Conservation (phyloP, 2,329 filamentous ascomycete genomes). For the Penicillium fuscoglaucum region DNA sequence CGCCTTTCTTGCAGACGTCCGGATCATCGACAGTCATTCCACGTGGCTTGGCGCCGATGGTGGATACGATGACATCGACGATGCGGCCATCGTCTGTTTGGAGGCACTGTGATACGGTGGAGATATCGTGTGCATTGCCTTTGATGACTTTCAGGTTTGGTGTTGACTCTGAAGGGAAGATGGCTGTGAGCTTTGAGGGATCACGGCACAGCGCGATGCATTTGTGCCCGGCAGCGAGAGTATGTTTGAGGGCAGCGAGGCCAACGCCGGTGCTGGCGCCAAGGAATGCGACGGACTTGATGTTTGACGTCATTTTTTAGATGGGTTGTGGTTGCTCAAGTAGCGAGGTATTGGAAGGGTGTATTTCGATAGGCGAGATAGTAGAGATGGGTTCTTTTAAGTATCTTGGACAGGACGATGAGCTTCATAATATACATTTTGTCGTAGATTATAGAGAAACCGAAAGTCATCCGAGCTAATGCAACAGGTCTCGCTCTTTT, state of each 20-base stretch:
- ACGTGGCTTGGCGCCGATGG: conserved; percentile 45
- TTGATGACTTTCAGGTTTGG: conserved; percentile 49
- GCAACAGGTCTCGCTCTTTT: not conserved
- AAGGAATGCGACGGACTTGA: conserved; percentile 49
- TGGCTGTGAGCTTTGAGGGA: conserved; percentile 49
- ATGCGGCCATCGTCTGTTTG: conserved; percentile 22
- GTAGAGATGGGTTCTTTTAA: not conserved
- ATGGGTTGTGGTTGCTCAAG: not conserved
- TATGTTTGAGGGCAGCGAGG: conserved; percentile 44
- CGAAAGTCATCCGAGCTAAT: not conserved
- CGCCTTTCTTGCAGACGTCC: conserved; percentile 35
- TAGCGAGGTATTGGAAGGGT: not conserved
- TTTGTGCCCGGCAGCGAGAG: conserved; percentile 48
- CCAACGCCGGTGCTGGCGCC: conserved; percentile 54
- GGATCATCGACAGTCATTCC: conserved; percentile 37
- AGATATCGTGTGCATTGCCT: conserved; percentile 49
- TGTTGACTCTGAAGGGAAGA: conserved; percentile 41
- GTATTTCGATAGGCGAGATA: not conserved
- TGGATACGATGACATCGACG: conserved; percentile 49
- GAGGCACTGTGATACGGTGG: conserved; percentile 43
- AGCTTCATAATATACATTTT: conserved; percentile 1
- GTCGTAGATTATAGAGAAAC: not conserved
- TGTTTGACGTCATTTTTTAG: conserved; percentile 10
- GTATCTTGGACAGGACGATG: not conserved
- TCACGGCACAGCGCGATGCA: conserved; percentile 52